These are phyloP conservation scores for Scheffersomyces ergatensis DNA, from an alignment of 805 yeast genomes.

Conservation along the genomic window DNA sequence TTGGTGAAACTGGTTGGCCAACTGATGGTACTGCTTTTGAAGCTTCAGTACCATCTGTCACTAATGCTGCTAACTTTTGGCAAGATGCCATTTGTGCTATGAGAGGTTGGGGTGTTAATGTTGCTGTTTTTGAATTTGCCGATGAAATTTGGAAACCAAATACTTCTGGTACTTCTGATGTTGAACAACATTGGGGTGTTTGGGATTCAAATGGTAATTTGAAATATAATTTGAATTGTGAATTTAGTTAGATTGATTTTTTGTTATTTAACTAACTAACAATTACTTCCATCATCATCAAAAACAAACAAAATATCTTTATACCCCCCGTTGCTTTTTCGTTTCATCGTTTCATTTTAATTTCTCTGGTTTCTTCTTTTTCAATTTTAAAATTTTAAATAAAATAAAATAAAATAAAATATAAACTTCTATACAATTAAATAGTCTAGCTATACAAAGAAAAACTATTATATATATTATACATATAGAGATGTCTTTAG, in stretches of 20 bases:
- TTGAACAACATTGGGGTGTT: conserved; percentile 95
- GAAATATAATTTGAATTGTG: conserved; percentile 38
- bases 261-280: too few species aligned
- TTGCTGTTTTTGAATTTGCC: conserved; percentile 88
- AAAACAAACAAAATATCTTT: not conserved
- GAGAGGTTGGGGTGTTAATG: conserved; percentile 95
- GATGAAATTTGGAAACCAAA: conserved; percentile 97
- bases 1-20: conserved; percentile 99
- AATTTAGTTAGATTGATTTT: conserved; percentile 12
- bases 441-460: too few species aligned
- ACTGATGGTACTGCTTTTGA: conserved; percentile 76
- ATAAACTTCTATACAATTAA: too few species aligned
- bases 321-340: not conserved
- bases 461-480: too few species aligned
- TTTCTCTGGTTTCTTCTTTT: too few species aligned
- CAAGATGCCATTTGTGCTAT: conserved; percentile 86
- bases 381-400: too few species aligned
- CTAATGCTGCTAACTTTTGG: conserved; percentile 81
- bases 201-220: conserved; percentile 51
- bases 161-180: conserved; percentile 80
- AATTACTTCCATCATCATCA: too few species aligned
- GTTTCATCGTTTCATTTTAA: not conserved
- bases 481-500: too few species aligned
- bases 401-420: too few species aligned
- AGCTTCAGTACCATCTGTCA: conserved; percentile 61